phyloP scores from a whole-genome alignment of 2,329 filamentous ascomycete species.

The Talaromyces sp. region DNA sequence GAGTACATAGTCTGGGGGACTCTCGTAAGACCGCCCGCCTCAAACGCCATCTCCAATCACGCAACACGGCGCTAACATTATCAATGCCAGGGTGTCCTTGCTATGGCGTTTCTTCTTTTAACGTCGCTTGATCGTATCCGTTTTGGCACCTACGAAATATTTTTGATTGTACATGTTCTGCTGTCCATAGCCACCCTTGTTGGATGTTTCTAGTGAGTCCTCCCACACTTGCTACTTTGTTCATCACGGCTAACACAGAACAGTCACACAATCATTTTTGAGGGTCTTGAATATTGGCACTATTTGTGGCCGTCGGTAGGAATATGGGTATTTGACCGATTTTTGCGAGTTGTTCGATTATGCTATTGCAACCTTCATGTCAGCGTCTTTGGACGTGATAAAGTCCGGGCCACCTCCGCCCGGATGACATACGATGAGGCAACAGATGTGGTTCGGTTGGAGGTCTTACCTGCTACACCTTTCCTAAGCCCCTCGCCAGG shows the following conservation, averaged over 20 bases:
- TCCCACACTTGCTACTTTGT: too few species aligned
- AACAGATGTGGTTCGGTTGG: slow-evolving; percentile 52
- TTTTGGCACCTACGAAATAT: slow-evolving; percentile 47
- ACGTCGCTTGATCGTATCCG: slow-evolving; percentile 53
- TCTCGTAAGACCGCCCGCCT: slow-evolving; percentile 19
- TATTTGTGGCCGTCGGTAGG: slow-evolving; percentile 55
- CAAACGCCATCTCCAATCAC: not conserved
- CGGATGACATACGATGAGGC: slow-evolving; percentile 47
- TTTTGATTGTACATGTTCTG: slow-evolving; percentile 44
- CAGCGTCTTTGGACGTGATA: slow-evolving; percentile 17
- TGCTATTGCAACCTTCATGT: slow-evolving; percentile 50
- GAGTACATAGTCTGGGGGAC: slow-evolving; percentile 36
- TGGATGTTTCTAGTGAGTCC: slow-evolving; percentile 52
- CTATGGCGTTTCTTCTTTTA: slow-evolving; percentile 46
- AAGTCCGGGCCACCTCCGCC: slow-evolving; percentile 37
- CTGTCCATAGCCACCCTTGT: slow-evolving; percentile 46
- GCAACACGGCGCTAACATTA: not conserved
- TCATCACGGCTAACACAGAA: not conserved
- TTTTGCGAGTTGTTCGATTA: slow-evolving; percentile 47
- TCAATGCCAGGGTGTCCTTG: slow-evolving; percentile 29
- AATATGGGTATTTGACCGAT: slow-evolving; percentile 54
- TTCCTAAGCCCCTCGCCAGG: slow-evolving; percentile 45
- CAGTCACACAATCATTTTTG: slow-evolving; percentile 54
- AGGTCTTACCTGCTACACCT: slow-evolving; percentile 42
- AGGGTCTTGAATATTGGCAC: slow-evolving; percentile 50